Percentiles rank a stretch among this genome's conserved stretches.
These are phyloP conservation scores for Papiliotrema fonsecae DNA, from an alignment of 1,284 basidiomycete genomes.

Conservation along the genomic window DNA sequence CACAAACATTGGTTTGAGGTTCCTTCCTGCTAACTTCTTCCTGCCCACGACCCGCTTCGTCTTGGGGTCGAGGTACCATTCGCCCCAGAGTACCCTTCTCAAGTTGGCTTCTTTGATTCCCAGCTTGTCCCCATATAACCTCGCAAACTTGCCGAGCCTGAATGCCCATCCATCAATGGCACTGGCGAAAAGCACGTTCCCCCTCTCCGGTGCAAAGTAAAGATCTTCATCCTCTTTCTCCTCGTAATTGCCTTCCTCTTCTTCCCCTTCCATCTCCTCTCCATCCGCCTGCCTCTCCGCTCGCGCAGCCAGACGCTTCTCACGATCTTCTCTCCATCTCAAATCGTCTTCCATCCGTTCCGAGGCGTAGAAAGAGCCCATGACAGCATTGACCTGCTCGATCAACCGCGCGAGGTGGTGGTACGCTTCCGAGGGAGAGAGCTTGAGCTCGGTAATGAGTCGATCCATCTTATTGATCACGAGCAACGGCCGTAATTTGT, in stretches of 20 bases:
- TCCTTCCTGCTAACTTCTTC: conserved; percentile 76
- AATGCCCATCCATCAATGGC: conserved; percentile 99
- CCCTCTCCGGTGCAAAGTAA: conserved; percentile 93
- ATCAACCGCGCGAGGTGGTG: conserved; percentile 89
- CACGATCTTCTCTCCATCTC: conserved; percentile 86
- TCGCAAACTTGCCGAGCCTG: conserved; percentile 86
- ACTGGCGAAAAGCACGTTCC: conserved; percentile 95
- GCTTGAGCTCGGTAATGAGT: conserved; percentile 86
- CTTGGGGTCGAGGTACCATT: conserved; percentile 96
- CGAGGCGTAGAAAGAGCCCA: conserved; percentile 91
- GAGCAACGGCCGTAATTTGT: conserved; percentile 81
- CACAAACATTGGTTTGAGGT: conserved; percentile 94
- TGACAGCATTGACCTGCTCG: conserved; percentile 97
- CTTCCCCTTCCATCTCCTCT: conserved; percentile 39
- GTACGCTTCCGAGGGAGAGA: conserved; percentile 88
- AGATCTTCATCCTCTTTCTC: conserved; percentile 97
- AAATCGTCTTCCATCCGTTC: conserved; percentile 98
- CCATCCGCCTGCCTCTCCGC: conserved; percentile 39
- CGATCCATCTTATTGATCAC: conserved; percentile 98
- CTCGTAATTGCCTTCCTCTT: conserved; percentile 58
- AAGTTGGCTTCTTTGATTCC: conserved; percentile 86
- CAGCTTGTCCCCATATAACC: conserved; percentile 86
- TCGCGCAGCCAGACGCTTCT: conserved; percentile 72
- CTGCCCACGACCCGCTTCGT: conserved; percentile 87
- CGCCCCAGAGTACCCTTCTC: conserved; percentile 89